Base-by-base conservation (phyloP, 805 yeast genomes). In the Yueomyces sinensis region DNA sequence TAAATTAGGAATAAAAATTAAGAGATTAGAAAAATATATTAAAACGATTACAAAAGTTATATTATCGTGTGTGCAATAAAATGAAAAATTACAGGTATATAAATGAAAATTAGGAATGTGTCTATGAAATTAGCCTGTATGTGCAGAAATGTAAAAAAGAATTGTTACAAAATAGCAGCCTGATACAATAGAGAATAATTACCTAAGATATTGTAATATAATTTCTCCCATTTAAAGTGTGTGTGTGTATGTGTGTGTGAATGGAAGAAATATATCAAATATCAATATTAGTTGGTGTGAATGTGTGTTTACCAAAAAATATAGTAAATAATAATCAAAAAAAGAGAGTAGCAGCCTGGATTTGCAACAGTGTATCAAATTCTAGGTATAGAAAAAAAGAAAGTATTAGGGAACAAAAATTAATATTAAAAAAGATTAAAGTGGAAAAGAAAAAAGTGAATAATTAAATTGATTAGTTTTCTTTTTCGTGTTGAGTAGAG, bases 401-500 rank as follows among this genome's bases (percentile, higher is more conserved):
- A 11, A 13, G 13, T 25, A 25, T 11, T 9, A 25, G 14, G 13
- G 28, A 25, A 25, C 28, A 25, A 25, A 25, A 13, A 25, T 9
- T 9, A 25, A 25, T 13, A 22, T n/a, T n/a, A n/a, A n/a, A 20
- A 20, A 20, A 20, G 7, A 7, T 25, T n/a, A 25, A 25, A n/a
- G 29, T 29, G 25, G 19, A 18, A 29, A 3, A 9, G 6, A 15
- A 18, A 7, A 9, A 2, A 16, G 5, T 18, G 25, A 17, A 29
- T 11, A 13, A 29, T 15, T 16, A 24, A 13, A 13, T 13, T 9
- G 19, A n/a, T 59, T 74, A 77, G 60, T 76, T 55, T 39, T 82
- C 76, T 68, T 79, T 79, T 69, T 80, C 91, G 67, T 80, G 91
- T 66, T 79, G 86, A 63, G 91, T 80, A 49, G 89, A 80, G 45